These are phyloP conservation scores for Coleophoma eucalyptorum DNA, from an alignment of 2,329 filamentous ascomycete species.

Conservation along the genomic window DNA sequence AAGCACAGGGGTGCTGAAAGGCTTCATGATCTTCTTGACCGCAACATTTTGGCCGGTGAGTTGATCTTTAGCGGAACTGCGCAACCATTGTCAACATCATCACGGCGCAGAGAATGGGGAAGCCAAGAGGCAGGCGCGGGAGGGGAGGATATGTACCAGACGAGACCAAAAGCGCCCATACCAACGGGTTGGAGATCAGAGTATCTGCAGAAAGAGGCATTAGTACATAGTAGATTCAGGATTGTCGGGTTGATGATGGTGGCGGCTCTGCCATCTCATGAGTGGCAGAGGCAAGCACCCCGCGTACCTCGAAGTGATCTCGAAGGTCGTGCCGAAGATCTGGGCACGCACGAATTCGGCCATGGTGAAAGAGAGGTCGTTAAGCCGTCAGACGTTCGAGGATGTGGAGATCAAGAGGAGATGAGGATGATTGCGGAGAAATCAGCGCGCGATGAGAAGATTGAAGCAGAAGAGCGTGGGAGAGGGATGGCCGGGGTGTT, in stretches of 20 bases:
- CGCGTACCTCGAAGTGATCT: slow-evolving; percentile 92
- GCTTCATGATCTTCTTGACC: slow-evolving; percentile 99
- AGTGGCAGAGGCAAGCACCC: slow-evolving; percentile 5
- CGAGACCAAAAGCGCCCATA: slow-evolving; percentile 97
- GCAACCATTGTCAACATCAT: not conserved
- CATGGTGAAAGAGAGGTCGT: slow-evolving; percentile 56
- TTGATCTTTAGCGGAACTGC: slow-evolving; percentile 93
- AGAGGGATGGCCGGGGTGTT: not conserved
- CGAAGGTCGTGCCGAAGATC: slow-evolving; percentile 99
- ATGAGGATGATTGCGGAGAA: not conserved
- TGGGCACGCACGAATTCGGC: slow-evolving; percentile 98
- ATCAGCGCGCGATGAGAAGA: not conserved
- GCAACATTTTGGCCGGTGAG: slow-evolving; percentile 95
- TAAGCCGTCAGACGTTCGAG: not conserved
- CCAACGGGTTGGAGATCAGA: slow-evolving; percentile 97
- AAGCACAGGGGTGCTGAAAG: slow-evolving; percentile 97
- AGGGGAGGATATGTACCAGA: slow-evolving; percentile 65
- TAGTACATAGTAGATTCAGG: not conserved
- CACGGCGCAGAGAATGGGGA: slow-evolving; percentile 53
- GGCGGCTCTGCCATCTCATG: not conserved
- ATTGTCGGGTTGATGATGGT: slow-evolving; percentile 5
- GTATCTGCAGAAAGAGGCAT: slow-evolving; percentile 57
- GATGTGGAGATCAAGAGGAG: not conserved
- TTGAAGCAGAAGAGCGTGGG: not conserved
- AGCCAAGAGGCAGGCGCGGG: slow-evolving; percentile 1